Percentiles rank a stretch among this genome's conserved stretches.
These are phyloP conservation scores for Myrica gale DNA, from an alignment of 306 rosid genomes.

Conservation along the genomic window DNA sequence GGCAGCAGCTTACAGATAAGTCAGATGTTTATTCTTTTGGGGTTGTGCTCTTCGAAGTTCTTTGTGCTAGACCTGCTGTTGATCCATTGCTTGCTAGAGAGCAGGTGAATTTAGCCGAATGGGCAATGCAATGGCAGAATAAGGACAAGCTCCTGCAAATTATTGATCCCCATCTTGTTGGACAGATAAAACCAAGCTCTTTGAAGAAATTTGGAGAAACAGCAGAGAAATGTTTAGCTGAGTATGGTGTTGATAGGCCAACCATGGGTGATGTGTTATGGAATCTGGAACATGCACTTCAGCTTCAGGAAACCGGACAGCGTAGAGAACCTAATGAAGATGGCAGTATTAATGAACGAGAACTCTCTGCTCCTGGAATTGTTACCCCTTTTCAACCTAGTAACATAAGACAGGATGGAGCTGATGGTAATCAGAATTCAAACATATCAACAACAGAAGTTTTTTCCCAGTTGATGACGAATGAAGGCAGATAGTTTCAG, in stretches of 20 bases:
- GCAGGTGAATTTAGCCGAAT: constrained; percentile 89
- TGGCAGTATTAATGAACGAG: constrained; percentile 17
- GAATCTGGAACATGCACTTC: constrained; percentile 94
- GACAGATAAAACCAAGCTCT: constrained; percentile 62
- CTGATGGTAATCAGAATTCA: constrained; percentile 36
- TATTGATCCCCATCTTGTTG: constrained; percentile 63
- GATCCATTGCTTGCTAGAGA: constrained; percentile 80
- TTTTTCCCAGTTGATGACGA: constrained; percentile 87
- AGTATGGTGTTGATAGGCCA: constrained; percentile 92
- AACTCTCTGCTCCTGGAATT: constrained; percentile 22
- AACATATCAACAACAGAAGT: constrained; percentile 68
- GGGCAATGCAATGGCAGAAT: constrained; percentile 87
- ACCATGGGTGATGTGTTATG: constrained; percentile 95
- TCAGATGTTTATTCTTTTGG: constrained; percentile 96
- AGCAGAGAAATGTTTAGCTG: constrained; percentile 95
- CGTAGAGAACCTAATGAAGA: constrained; percentile 32
- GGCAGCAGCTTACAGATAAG: constrained; percentile 97
- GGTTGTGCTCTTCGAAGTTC: constrained; percentile 91
- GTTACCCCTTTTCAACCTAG: constrained; percentile 32
- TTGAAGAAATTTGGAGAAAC: constrained; percentile 86
- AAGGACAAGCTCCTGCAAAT: constrained; percentile 75
- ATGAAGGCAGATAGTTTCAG: constrained; percentile 74
- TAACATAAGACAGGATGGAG: constrained; percentile 39
- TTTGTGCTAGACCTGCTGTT: constrained; percentile 92
- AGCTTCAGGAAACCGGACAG: constrained; percentile 69